A percentile compares a stretch with the other conserved stretches of the same genome.
Conservation (phyloP, 495 filamentous ascomycete species). For the Hypoxylon perforatum region DNA sequence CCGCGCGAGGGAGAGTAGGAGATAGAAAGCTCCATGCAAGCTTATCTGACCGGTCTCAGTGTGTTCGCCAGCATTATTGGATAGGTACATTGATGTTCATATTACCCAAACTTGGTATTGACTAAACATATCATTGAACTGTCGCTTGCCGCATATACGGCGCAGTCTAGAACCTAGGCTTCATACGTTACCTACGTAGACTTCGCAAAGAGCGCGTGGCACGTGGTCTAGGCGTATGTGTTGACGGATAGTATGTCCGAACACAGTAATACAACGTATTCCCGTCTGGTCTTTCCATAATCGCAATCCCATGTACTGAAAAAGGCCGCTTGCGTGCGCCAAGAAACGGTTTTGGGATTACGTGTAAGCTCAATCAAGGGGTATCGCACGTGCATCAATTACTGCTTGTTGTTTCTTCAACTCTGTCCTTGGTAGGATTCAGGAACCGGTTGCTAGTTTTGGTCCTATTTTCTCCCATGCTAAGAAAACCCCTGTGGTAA, state of each 20-base stretch:
- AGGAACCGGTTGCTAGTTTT: background rate
- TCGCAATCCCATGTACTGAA: conserved; percentile 14
- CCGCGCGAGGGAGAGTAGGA: conserved; percentile 16
- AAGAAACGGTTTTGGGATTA: conserved; percentile 10
- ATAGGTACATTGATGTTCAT: too few species aligned
- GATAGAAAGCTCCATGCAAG: conserved; percentile 18
- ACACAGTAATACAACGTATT: conserved; percentile 12
- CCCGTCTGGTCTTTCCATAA: too few species aligned
- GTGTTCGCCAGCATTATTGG: too few species aligned
- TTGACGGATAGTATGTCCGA: conserved; percentile 23
- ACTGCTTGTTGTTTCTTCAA: too few species aligned
- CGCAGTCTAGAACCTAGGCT: conserved; percentile 4
- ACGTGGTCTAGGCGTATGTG: conserved; percentile 12
- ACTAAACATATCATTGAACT: too few species aligned
- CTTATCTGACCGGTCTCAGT: conserved; percentile 21
- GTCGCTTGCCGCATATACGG: too few species aligned
- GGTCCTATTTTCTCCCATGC: background rate
- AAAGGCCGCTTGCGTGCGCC: conserved; percentile 16
- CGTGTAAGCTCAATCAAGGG: conserved; percentile 5
- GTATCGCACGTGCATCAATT: background rate
- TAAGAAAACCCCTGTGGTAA: background rate
- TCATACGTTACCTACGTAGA: conserved; percentile 8
- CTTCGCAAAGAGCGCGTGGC: conserved; percentile 11
- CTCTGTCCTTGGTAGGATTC: background rate
- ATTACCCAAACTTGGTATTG: too few species aligned